Conservation (phyloP, 177 flowering plant species). For the Vitis hybrid region DNA sequence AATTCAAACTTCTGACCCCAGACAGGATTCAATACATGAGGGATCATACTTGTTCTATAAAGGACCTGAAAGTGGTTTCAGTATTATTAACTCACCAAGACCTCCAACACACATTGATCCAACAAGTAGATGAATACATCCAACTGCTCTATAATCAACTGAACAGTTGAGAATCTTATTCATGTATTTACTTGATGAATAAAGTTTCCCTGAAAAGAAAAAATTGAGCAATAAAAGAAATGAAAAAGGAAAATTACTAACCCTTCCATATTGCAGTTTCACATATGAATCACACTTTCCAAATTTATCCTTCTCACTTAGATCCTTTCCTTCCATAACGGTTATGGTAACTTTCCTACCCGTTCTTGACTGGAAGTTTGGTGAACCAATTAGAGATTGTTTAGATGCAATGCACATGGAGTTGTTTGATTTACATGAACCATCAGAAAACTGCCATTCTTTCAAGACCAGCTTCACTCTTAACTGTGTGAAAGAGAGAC, state of each 20-base stretch:
- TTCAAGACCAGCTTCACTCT: constrained; percentile 70
- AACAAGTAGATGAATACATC: too few species aligned
- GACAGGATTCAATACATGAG: constrained; percentile 42
- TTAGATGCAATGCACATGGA: constrained; percentile 26
- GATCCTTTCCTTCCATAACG: constrained; percentile 74
- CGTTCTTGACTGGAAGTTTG: constrained; percentile 49
- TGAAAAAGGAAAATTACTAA: constrained; percentile 14
- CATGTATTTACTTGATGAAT: background rate
- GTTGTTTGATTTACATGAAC: constrained; percentile 52
- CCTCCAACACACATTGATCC: too few species aligned
- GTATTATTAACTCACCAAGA: background rate
- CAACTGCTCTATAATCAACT: background rate
- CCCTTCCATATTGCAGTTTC: constrained; percentile 96
- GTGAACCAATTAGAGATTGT: constrained; percentile 45
- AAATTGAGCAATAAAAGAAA: too few species aligned
- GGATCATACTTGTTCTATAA: constrained; percentile 50
- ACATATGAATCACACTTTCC: constrained; percentile 72
- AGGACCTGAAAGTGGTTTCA: constrained; percentile 42
- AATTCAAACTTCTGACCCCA: constrained; percentile 93
- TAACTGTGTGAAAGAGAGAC: constrained; percentile 40
- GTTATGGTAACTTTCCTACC: constrained; percentile 80
- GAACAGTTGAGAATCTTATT: background rate
- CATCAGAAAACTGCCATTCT: constrained; percentile 93
- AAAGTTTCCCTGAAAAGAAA: too few species aligned
- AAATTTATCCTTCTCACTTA: constrained; percentile 40